These are phyloP conservation scores for Arthroderma sp. DNA, from an alignment of 2,329 filamentous ascomycete species.

Conservation along the genomic window DNA sequence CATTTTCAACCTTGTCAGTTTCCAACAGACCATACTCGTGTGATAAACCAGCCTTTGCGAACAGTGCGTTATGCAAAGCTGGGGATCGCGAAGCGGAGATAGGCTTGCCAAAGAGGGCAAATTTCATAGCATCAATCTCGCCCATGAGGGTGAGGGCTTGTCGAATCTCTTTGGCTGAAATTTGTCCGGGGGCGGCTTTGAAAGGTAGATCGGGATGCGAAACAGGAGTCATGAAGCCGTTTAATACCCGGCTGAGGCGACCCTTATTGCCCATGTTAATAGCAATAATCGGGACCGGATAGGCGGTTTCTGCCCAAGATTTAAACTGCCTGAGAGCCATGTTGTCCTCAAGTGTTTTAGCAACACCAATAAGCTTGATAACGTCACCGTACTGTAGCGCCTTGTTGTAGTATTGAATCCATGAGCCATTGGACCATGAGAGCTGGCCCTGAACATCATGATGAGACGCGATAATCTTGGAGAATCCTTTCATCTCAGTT, in stretches of 20 bases:
- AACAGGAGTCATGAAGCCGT: slow-evolving; percentile 88
- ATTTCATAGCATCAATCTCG: slow-evolving; percentile 60
- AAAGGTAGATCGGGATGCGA: slow-evolving; percentile 81
- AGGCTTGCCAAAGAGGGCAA: slow-evolving; percentile 80
- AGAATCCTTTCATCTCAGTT: slow-evolving; percentile 55
- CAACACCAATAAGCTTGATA: slow-evolving; percentile 84
- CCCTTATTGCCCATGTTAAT: slow-evolving; percentile 89
- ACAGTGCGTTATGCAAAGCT: slow-evolving; percentile 78
- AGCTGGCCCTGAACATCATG: slow-evolving; percentile 71
- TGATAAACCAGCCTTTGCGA: slow-evolving; percentile 63
- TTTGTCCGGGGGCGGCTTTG: slow-evolving; percentile 85
- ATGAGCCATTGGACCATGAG: slow-evolving; percentile 86
- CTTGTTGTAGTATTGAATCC: slow-evolving; percentile 80
- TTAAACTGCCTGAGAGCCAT: slow-evolving; percentile 75
- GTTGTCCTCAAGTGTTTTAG: slow-evolving; percentile 68
- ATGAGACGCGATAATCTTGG: slow-evolving; percentile 86
- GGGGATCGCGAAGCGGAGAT: slow-evolving; percentile 75
- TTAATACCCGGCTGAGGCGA: slow-evolving; percentile 80
- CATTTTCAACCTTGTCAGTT: slow-evolving; percentile 51
- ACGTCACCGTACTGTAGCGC: slow-evolving; percentile 83
- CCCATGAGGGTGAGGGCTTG: slow-evolving; percentile 66
- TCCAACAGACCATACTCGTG: slow-evolving; percentile 70
- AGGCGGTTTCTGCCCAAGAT: slow-evolving; percentile 56
- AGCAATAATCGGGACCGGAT: slow-evolving; percentile 75
- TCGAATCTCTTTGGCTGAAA: slow-evolving; percentile 81